Base-by-base conservation (phyloP, 2,329 filamentous ascomycete species). In the Diaporthe citriasiana region DNA sequence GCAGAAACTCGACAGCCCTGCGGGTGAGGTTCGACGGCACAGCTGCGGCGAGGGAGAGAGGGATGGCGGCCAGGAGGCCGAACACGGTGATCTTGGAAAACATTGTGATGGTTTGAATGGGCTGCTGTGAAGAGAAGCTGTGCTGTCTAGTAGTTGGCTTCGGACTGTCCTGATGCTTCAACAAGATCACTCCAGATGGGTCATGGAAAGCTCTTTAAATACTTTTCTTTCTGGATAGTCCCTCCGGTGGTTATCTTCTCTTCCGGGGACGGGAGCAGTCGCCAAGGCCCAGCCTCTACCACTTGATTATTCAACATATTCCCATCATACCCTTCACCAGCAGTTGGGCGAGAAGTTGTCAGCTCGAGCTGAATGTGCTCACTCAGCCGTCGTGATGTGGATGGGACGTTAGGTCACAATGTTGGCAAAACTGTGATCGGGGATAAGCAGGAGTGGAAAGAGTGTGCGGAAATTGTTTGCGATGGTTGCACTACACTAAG, bases 1-100 rank as follows among this genome's bases (percentile, higher is more conserved):
- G 63, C 19, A 66, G 33, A 5, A 51, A 38, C 63, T 51, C 63
- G 45, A 15, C 15, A 15, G 45, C 33, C 45, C 45, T 38, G 63
- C 22, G 4, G 45, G 63, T 66, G 25, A 35, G 45, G 63, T 51
- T 40, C 1, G 30, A 17, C 22, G 63, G 63, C 13, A 66, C 30
- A 7, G 45, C 45, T 2, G 63, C 45, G 13, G 63, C 63, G 30
- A 66, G n/a, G 45, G 45, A 27, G 33, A 51, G 30, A 33, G 63
- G 63, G 33, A 66, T 51, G 30, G 63, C 63, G 27, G 63, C 45
- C 45, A 66, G 4, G 63, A 66, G 45, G 63, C 63, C 45, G 45
- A 66, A n/a, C 13, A 66, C 8, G 30, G 45, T 66, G 45, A 66
- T 6, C 30, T 66, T 51, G 45, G 63, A 66, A n/a, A 66, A 38